Evolutionary conservation across 768 basidiomycete species (phyloP).

Genomic region (Artomyces pyxidatus): DNA sequence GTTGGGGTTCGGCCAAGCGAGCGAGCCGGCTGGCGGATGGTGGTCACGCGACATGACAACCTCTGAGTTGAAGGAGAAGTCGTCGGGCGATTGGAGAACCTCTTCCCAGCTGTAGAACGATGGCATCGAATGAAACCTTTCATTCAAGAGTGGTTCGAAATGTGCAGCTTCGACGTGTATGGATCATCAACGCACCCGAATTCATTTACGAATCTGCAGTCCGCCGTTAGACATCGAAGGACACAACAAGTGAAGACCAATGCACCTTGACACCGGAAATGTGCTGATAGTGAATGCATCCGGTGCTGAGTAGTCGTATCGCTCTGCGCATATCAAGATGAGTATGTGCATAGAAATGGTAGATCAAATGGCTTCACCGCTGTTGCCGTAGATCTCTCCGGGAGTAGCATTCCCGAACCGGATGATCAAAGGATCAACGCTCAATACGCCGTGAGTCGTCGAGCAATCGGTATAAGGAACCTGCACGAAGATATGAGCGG

Average conservation of each 20-base stretch:
- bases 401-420: slow-evolving; percentile 42
- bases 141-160: too few relatives aligned
- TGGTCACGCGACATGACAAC: slow-evolving; percentile 50
- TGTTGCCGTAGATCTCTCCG: slow-evolving; percentile 49
- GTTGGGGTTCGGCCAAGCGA: slow-evolving; percentile 49
- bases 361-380: slow-evolving; percentile 25
- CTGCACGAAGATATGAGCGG: slow-evolving; percentile 19
- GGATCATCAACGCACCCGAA: slow-evolving; percentile 34
- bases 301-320: slow-evolving; percentile 47
- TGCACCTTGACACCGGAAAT: slow-evolving; percentile 40
- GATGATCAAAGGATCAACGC: slow-evolving; percentile 44
- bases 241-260: neutral
- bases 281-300: slow-evolving; percentile 47
- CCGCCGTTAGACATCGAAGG: neutral
- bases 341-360: neutral
- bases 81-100: slow-evolving; percentile 39
- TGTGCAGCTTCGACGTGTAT: neutral
- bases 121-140: slow-evolving; percentile 51
- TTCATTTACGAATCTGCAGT: slow-evolving; percentile 46
- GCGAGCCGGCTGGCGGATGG: slow-evolving; percentile 44
- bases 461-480: slow-evolving; percentile 55
- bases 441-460: slow-evolving; percentile 49
- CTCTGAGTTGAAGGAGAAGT: slow-evolving; percentile 50
- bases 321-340: slow-evolving; percentile 34
- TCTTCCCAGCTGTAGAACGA: slow-evolving; percentile 56